A percentile compares a stretch with the other conserved stretches of the same genome.
These are phyloP conservation scores for Dendryphion nanum DNA, from an alignment of 2,329 filamentous ascomycete genomes.

Conservation along the genomic window DNA sequence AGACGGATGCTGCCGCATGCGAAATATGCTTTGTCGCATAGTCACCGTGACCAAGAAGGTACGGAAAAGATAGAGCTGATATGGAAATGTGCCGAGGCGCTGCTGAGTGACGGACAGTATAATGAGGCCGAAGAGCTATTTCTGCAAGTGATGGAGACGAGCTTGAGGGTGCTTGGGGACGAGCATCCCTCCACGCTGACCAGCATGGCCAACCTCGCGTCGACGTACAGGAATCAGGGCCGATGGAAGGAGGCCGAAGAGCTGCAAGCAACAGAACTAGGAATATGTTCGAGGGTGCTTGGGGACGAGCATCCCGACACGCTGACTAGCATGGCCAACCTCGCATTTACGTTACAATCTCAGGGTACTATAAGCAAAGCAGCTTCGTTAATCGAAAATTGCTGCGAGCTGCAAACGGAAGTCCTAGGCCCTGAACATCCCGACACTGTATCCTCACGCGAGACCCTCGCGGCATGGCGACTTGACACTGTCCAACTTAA, in stretches of 20 bases:
- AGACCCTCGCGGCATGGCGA: constrained; percentile 1
- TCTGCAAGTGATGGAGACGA: not conserved
- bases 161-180: not conserved
- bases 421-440: not conserved
- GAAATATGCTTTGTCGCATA: not conserved
- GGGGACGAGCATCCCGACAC: not conserved
- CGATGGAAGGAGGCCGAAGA: not conserved
- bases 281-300: not conserved
- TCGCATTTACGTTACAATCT: not conserved
- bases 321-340: constrained; percentile 1
- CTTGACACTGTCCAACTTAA: too few relatives aligned
- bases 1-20: constrained; percentile 4
- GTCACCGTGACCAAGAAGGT: not conserved
- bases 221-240: not conserved
- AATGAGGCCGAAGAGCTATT: not conserved
- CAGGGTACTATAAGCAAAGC: not conserved
- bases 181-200: constrained; percentile 1
- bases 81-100: too few relatives aligned
- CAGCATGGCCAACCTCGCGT: not conserved
- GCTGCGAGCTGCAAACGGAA: not conserved
- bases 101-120: too few relatives aligned
- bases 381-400: constrained; percentile 1
- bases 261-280: not conserved
- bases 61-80: constrained; percentile 1
- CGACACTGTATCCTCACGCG: not conserved